Conservation (phyloP, 2,329 filamentous ascomycete species). For the Dissoconium aciculare region DNA sequence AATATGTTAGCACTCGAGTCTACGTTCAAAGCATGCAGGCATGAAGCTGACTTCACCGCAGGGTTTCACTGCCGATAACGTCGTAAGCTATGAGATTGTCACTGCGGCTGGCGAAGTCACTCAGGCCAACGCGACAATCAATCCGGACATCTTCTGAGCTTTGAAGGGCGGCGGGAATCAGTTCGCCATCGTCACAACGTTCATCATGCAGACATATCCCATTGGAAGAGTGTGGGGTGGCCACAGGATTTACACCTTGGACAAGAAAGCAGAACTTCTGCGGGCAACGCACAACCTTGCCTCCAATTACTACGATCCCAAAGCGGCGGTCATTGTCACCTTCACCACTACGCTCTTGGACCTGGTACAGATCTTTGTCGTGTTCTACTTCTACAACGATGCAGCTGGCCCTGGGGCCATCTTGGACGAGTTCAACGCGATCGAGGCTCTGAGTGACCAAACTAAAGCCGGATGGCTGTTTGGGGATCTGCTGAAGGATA, state of each 20-base stretch:
- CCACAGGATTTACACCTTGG: constrained; percentile 28
- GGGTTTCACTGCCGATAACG: constrained; percentile 18
- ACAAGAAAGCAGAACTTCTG: constrained; percentile 29
- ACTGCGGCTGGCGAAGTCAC: constrained; percentile 14
- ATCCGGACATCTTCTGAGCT: constrained; percentile 17
- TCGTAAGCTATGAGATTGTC: constrained; percentile 21
- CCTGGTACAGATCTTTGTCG: constrained; percentile 39
- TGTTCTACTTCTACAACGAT: constrained; percentile 45
- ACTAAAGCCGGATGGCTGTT: constrained; percentile 8
- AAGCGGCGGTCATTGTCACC: constrained; percentile 46
- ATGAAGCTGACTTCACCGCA: constrained; percentile 1
- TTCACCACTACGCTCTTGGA: constrained; percentile 32
- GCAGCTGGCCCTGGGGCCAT: constrained; percentile 33
- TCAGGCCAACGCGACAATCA: constrained; percentile 13
- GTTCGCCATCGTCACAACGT: constrained; percentile 26
- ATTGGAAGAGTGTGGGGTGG: constrained; percentile 31
- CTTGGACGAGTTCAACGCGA: constrained; percentile 41
- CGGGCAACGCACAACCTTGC: constrained; percentile 34
- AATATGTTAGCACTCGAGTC: constrained; percentile 20
- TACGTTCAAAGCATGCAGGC: constrained; percentile 27
- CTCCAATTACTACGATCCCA: constrained; percentile 42
- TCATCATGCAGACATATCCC: constrained; percentile 16
- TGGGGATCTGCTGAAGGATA: constrained; percentile 10
- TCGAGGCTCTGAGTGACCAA: constrained; percentile 9
- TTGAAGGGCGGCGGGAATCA: constrained; percentile 17